Evolutionary conservation across 495 filamentous ascomycete species (phyloP).

Genomic region (Penicillium paxilli): DNA sequence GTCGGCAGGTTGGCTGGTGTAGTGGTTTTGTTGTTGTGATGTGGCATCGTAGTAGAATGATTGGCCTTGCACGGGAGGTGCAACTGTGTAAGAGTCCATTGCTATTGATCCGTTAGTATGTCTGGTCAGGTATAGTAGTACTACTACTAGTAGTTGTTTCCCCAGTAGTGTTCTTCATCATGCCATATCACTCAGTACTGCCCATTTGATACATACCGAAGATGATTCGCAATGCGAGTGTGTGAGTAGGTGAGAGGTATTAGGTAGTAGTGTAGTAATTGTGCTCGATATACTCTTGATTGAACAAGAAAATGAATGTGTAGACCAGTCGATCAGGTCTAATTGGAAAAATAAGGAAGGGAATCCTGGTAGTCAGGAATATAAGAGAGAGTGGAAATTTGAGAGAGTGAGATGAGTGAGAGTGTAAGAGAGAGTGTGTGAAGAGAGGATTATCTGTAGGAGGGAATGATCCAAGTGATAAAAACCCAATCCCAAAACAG

Average conservation of each 20-base stretch:
- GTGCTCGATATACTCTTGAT: not conserved
- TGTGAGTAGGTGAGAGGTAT: no score
- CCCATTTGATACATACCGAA: not conserved
- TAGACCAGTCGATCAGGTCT: slow-evolving; percentile 19
- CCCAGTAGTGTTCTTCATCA: no score
- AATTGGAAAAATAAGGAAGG: slow-evolving; percentile 2
- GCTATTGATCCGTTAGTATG: slow-evolving; percentile 12
- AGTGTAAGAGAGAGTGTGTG: slow-evolving; percentile 8
- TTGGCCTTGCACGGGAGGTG: slow-evolving; percentile 62
- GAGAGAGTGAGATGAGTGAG: slow-evolving; percentile 1
- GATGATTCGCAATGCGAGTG: not conserved
- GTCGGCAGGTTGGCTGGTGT: slow-evolving; percentile 69
- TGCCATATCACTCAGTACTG: not conserved
- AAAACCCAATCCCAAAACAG: slow-evolving; percentile 28
- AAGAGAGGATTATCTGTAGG: not conserved
- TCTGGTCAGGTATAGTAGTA: no score
- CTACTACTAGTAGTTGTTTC: no score
- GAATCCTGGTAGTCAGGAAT: not conserved
- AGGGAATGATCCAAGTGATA: slow-evolving; percentile 17
- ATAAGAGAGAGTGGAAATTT: slow-evolving; percentile 10
- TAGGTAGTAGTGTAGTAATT: not conserved
- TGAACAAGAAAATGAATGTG: slow-evolving; percentile 27
- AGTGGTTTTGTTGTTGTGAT: slow-evolving; percentile 79
- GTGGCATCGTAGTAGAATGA: slow-evolving; percentile 88
- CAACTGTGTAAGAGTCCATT: slow-evolving; percentile 61